Base-by-base conservation (phyloP, 2,329 filamentous ascomycete genomes). In the Fusarium devonianum region DNA sequence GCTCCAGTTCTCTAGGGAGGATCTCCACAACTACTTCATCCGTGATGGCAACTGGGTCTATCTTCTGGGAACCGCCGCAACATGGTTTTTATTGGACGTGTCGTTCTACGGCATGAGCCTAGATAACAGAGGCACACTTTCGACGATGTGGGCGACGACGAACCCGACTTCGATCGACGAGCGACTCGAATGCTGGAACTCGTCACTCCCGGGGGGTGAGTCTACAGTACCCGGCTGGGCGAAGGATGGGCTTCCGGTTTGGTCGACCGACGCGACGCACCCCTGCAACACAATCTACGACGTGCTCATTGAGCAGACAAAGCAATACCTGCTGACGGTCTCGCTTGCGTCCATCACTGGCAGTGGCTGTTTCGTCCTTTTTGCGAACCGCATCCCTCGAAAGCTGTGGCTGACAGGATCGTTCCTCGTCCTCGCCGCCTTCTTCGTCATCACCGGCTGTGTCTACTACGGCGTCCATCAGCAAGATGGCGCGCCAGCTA, bases 11-110 rank as follows among this genome's bases (percentile, higher is more conserved):
- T 78, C 77, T 2, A 68, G 64, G 23, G 64, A 75, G 30, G 77
- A 82, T 46, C 60, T 81, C n/a, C 68, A 74, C 58, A 75, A 75
- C 55, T 81, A 77, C 65, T 79, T 82, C 44, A 73, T 82, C 70
- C 65, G 65, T 21, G 70, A 71, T 49, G 60, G 69, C 14, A 68
- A 70, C 62, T 69, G 67, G 71, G 56, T 62, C 21, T 71, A 73
- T 42, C 59, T 76, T 7, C 51, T 72, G 9, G 69, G 68, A 21
- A 79, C 79, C 3, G 75, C 77, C 0, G 63, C 75, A 23, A 71
- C 75, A 34, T 83, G 80, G 80, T 72, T 81, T 12, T 69, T 82
- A 1, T 68, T 83, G n/a, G 80, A 83, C 37, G 71, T 82, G 43
- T 77, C 76, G 2, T 82, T 81, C 48, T 83, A 82, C 52, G 79